These are phyloP conservation scores for Hamigera avellanea DNA, from an alignment of 495 filamentous ascomycete genomes.

Conservation along the genomic window DNA sequence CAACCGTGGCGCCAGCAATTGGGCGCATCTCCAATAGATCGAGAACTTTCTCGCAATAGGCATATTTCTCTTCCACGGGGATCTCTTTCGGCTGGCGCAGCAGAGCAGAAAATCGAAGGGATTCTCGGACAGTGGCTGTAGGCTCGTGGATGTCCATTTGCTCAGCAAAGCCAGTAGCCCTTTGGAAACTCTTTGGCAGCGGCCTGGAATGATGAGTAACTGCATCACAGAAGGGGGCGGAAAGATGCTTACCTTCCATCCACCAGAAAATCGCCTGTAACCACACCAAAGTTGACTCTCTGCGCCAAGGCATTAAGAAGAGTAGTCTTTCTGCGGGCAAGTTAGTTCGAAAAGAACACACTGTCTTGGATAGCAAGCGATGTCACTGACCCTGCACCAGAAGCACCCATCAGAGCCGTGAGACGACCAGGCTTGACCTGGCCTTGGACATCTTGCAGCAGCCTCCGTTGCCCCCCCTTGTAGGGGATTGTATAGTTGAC, in stretches of 20 bases:
- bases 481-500: slow-evolving; percentile 65
- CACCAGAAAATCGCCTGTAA: slow-evolving; percentile 41
- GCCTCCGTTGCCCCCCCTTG: slow-evolving; percentile 42
- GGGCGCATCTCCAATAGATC: slow-evolving; percentile 48
- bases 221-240: too few relatives aligned
- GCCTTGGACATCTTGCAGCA: slow-evolving; percentile 55
- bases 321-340: slow-evolving; percentile 35
- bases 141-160: slow-evolving; percentile 54
- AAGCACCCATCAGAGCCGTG: slow-evolving; percentile 58
- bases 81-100: slow-evolving; percentile 46
- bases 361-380: not conserved
- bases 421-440: slow-evolving; percentile 62
- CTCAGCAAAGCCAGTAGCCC: slow-evolving; percentile 48
- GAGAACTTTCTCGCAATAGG: slow-evolving; percentile 50
- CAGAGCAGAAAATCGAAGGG: slow-evolving; percentile 46
- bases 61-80: slow-evolving; percentile 47
- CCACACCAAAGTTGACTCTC: slow-evolving; percentile 39
- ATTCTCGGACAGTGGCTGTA: slow-evolving; percentile 50
- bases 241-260: slow-evolving; percentile 30
- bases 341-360: not conserved
- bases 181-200: slow-evolving; percentile 35
- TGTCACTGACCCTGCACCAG: slow-evolving; percentile 43
- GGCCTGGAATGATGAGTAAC: slow-evolving; percentile 15
- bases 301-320: slow-evolving; percentile 44
- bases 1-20: slow-evolving; percentile 45